Conservation (phyloP, 371 early-diverging fungal genomes). For the Parasitella parasitica region DNA sequence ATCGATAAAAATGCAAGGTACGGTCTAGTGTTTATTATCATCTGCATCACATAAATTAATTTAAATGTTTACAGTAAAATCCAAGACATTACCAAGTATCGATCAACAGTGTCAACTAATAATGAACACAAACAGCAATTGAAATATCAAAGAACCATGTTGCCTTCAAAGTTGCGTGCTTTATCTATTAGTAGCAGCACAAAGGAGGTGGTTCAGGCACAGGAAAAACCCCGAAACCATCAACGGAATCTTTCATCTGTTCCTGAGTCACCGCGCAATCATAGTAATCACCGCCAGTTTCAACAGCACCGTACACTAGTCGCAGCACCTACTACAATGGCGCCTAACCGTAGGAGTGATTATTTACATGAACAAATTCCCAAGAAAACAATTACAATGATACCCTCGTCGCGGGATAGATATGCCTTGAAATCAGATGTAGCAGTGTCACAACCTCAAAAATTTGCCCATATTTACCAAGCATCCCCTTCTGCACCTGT, state of each 20-base stretch:
- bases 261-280: neutral
- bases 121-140: neutral
- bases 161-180: neutral
- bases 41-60: neutral
- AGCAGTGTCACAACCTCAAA: neutral
- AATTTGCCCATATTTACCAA: neutral
- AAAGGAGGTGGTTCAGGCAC: neutral
- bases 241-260: neutral
- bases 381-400: neutral
- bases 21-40: neutral
- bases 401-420: neutral
- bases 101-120: neutral
- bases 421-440: neutral
- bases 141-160: neutral
- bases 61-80: neutral
- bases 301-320: neutral
- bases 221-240: neutral
- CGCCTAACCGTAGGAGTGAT: neutral
- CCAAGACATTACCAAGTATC: constrained; percentile 1
- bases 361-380: neutral
- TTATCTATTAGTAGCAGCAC: neutral
- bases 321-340: neutral
- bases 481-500: neutral
- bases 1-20: constrained; percentile 12
- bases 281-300: neutral